Evolutionary conservation across 2,329 filamentous ascomycete genomes (phyloP).

Genomic region (Myriosclerotinia curreyana): DNA sequence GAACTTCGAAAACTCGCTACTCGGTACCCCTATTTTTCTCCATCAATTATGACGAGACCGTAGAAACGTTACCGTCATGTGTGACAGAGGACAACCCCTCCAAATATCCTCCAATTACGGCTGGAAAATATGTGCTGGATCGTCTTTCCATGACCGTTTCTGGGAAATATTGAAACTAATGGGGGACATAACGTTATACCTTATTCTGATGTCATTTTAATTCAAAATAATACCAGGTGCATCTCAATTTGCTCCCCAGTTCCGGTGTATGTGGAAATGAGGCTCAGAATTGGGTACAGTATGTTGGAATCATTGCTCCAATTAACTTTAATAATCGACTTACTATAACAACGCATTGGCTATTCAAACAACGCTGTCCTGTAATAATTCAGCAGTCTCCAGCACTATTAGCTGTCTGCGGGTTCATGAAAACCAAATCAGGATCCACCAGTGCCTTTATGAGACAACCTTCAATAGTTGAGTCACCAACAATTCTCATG

Average conservation of each 20-base stretch:
- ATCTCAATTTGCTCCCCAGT: neutral
- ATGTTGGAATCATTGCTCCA: too few species aligned
- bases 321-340: too few species aligned
- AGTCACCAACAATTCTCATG: too few species aligned
- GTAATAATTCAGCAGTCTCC: too few species aligned
- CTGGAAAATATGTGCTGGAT: slow-evolving; percentile 37
- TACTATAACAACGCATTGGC: too few species aligned
- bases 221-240: neutral
- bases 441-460: too few species aligned
- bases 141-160: slow-evolving; percentile 34
- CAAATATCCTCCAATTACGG: slow-evolving; percentile 36
- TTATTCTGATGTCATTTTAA: neutral
- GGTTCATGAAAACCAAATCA: too few species aligned
- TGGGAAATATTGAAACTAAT: slow-evolving; percentile 22
- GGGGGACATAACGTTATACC: too few species aligned
- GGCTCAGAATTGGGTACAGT: too few species aligned
- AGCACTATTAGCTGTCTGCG: too few species aligned
- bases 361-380: too few species aligned
- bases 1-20: slow-evolving; percentile 49
- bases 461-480: too few species aligned
- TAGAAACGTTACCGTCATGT: slow-evolving; percentile 37
- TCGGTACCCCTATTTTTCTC: slow-evolving; percentile 55
- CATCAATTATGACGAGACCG: slow-evolving; percentile 38
- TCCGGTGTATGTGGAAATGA: neutral
- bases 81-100: slow-evolving; percentile 33